Conservation (phyloP, 148 eudicot species). For the Pharnaceum exiguum region DNA sequence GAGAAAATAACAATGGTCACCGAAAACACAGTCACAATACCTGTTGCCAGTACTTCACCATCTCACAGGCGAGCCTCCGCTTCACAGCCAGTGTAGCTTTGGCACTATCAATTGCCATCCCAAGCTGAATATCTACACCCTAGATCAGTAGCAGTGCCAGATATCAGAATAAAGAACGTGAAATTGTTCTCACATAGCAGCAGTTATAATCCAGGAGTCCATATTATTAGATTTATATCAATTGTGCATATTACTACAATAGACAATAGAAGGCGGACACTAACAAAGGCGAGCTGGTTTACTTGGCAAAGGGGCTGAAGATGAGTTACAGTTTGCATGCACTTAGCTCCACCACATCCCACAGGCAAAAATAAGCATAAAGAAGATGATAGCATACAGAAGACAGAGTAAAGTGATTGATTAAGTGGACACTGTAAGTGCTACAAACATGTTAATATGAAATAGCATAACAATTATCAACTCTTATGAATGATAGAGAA, state of each 20-base stretch:
- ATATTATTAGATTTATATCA: not conserved
- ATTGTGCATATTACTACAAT: slow-evolving; percentile 8
- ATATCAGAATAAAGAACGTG: not conserved
- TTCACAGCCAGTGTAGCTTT: slow-evolving; percentile 99
- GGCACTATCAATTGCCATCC: slow-evolving; percentile 93
- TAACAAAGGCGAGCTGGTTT: no score
- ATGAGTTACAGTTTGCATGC: no score
- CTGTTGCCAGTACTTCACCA: slow-evolving; percentile 99
- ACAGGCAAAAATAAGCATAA: no score
- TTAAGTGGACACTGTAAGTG: no score
- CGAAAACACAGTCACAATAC: slow-evolving; percentile 23
- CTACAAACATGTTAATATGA: no score
- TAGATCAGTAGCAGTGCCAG: slow-evolving; percentile 6
- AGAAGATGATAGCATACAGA: no score
- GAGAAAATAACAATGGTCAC: not conserved
- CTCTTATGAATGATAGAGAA: no score
- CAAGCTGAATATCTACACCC: slow-evolving; percentile 80
- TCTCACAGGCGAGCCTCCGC: slow-evolving; percentile 97
- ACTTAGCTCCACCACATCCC: no score
- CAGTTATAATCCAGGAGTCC: not conserved
- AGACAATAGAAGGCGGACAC: no score
- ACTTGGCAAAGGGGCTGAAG: no score
- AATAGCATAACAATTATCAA: no score
- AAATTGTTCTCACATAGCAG: not conserved
- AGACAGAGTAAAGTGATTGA: no score